phyloP scores from a whole-genome alignment of 1,139 yeast species.

The Zygoascus meyerae region DNA sequence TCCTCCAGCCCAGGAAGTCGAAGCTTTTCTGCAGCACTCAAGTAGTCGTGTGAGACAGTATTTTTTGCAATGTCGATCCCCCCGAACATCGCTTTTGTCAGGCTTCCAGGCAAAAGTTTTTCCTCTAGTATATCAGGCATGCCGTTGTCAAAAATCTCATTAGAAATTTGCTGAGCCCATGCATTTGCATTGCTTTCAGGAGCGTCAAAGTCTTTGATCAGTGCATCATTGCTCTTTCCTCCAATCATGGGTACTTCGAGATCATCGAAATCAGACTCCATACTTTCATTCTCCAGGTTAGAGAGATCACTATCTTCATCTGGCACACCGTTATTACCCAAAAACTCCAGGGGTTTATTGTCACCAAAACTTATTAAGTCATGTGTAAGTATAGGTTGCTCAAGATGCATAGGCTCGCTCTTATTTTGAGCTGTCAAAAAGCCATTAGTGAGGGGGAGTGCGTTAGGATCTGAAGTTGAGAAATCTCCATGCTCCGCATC shows the following conservation, averaged over 20 bases:
- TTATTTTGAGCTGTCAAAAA: too few relatives aligned
- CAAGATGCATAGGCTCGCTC: too few relatives aligned
- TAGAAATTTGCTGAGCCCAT: background rate
- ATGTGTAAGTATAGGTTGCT: too few relatives aligned
- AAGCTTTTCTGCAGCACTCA: slow-evolving; percentile 22
- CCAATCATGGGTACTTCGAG: slow-evolving; percentile 4
- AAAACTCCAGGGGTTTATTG: background rate
- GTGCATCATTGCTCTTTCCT: background rate
- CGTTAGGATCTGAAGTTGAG: too few relatives aligned
- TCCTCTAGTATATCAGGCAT: background rate
- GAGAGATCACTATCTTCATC: background rate
- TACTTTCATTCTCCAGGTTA: background rate
- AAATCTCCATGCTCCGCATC: too few relatives aligned
- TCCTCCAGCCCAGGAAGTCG: slow-evolving; percentile 22
- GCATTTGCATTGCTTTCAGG: background rate
- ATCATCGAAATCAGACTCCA: slow-evolving; percentile 7
- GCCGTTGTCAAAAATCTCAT: background rate
- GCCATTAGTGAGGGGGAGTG: too few relatives aligned
- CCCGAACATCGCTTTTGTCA: slow-evolving; percentile 40
- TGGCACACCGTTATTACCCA: background rate
- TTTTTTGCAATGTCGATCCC: slow-evolving; percentile 30
- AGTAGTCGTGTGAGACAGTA: slow-evolving; percentile 20
- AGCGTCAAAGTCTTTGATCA: background rate
- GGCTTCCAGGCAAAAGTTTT: background rate
- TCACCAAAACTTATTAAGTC: too few relatives aligned